Percentiles rank a stretch among this genome's conserved stretches.
Conservation (phyloP, 129 eudicot genomes). For the Flaveria linearis region DNA sequence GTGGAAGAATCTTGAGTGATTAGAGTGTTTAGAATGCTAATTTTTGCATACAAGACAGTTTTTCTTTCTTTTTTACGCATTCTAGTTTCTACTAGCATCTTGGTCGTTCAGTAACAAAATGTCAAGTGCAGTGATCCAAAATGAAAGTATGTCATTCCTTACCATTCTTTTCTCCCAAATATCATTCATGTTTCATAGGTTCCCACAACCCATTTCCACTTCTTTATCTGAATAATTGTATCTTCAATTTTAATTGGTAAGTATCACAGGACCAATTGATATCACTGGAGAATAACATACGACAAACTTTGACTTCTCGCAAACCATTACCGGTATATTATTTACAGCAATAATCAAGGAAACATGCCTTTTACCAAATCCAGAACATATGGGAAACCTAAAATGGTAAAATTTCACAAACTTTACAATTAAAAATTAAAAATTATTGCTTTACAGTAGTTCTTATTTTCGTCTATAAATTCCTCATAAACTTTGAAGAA, state of each 20-base stretch:
- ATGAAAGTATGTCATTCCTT: not conserved
- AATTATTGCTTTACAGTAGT: not conserved
- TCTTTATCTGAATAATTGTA: not conserved
- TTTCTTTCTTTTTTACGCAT: too few species aligned
- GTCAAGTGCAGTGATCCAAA: not conserved
- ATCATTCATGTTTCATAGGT: not conserved
- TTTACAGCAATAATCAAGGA: not conserved
- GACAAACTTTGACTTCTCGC: constrained; percentile 5
- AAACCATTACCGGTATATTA: constrained; percentile 6
- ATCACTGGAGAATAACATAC: constrained; percentile 8
- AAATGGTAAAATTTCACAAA: not conserved
- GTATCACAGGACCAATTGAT: not conserved
- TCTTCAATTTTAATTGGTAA: not conserved
- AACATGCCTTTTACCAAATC: not conserved
- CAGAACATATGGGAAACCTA: not conserved
- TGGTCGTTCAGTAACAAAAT: not conserved
- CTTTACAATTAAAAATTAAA: not conserved
- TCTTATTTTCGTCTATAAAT: not conserved
- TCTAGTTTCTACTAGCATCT: not conserved
- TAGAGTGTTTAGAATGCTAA: not conserved
- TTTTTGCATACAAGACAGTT: not conserved
- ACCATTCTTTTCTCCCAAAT: not conserved
- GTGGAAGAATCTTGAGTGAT: not conserved
- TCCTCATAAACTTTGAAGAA: not conserved
- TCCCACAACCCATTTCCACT: not conserved